These are phyloP conservation scores for Arthromyces matolae DNA, from an alignment of 768 basidiomycete species.

Conservation along the genomic window DNA sequence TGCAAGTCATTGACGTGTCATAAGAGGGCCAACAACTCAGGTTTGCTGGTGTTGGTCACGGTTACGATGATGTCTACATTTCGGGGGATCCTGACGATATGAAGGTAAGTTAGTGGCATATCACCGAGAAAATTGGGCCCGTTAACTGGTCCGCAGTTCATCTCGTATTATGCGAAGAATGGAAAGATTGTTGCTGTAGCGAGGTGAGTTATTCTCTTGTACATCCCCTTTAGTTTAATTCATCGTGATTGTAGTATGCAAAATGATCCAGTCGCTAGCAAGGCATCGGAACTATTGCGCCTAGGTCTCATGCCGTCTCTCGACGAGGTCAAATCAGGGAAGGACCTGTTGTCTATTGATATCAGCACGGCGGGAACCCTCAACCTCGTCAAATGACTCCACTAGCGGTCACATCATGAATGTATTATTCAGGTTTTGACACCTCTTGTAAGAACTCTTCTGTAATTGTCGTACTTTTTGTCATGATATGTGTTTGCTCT, in stretches of 20 bases:
- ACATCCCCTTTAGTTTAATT: neutral
- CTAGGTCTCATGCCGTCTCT: conserved; percentile 78
- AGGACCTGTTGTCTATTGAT: conserved; percentile 47
- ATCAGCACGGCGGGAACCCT: conserved; percentile 28
- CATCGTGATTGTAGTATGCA: conserved; percentile 53
- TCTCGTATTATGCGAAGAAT: conserved; percentile 72
- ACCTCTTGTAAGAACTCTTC: too few relatives aligned
- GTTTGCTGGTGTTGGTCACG: conserved; percentile 72
- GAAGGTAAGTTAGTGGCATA: conserved; percentile 47
- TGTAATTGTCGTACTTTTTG: too few relatives aligned
- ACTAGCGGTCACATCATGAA: too few relatives aligned
- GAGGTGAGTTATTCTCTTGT: conserved; percentile 34
- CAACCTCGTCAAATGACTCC: too few relatives aligned
- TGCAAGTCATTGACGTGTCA: neutral
- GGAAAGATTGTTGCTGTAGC: conserved; percentile 66
- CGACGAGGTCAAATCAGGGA: conserved; percentile 69
- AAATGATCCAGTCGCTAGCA: conserved; percentile 75
- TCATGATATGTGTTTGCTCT: too few relatives aligned
- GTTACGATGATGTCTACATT: conserved; percentile 75
- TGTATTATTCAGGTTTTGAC: too few relatives aligned
- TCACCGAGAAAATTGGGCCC: neutral
- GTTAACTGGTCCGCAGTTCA: conserved; percentile 45
- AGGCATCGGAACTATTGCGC: conserved; percentile 74
- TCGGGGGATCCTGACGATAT: conserved; percentile 71
- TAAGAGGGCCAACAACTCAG: conserved; percentile 82